phyloP scores from a whole-genome alignment of 139 green algal species.

The Prasinococcaceae sp. region DNA sequence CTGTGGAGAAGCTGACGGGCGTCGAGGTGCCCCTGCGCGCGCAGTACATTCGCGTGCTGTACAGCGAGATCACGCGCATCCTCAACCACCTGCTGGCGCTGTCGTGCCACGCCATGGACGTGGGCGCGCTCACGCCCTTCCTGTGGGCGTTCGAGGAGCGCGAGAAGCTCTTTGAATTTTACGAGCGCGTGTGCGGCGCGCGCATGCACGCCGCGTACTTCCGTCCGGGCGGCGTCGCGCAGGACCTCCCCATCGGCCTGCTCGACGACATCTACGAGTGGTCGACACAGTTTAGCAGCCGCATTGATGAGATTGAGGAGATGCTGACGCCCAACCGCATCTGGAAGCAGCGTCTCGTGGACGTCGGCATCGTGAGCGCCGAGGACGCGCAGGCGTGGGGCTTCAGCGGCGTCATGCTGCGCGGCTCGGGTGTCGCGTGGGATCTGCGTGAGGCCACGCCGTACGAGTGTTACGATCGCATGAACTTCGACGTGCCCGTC shows the following conservation, averaged over 20 bases:
- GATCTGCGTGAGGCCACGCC: conserved; percentile 67
- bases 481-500: conserved; percentile 66
- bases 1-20: conserved; percentile 54
- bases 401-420: conserved; percentile 57
- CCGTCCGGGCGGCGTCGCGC: conserved; percentile 40
- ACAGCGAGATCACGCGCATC: conserved; percentile 59
- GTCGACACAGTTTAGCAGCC: conserved; percentile 55
- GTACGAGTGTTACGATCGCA: conserved; percentile 67
- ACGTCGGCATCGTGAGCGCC: conserved; percentile 63
- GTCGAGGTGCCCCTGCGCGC: conserved; percentile 35
- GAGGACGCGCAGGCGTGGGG: conserved; percentile 49
- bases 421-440: conserved; percentile 59
- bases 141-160: conserved; percentile 75
- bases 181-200: conserved; percentile 58
- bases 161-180: conserved; percentile 78
- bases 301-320: conserved; percentile 77
- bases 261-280: conserved; percentile 68
- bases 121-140: conserved; percentile 67
- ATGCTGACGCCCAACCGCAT: conserved; percentile 72
- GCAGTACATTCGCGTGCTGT: conserved; percentile 78
- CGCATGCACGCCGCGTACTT: conserved; percentile 74
- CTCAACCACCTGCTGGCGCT: conserved; percentile 66
- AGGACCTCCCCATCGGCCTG: conserved; percentile 63
- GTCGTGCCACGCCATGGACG: conserved; percentile 47
- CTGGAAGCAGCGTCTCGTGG: conserved; percentile 73